Evolutionary conservation across 192 early-diverging fungal genomes (phyloP), one percentile per base, ranked within the genome.

Genomic region (Backusella mclennaniae): DNA sequence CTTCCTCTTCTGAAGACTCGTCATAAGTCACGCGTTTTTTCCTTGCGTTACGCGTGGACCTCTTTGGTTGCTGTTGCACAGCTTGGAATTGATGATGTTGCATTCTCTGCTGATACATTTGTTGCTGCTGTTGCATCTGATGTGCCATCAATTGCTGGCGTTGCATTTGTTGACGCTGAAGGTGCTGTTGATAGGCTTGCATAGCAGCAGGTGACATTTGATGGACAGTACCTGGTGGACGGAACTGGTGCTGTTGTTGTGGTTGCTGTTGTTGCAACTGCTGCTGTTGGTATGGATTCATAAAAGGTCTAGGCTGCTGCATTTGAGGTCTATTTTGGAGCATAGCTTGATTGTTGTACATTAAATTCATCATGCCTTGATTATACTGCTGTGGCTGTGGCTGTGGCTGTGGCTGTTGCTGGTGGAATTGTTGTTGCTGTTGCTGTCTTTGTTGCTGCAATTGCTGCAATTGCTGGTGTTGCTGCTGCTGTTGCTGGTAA

Each of bases 11-110:
- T 38, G 66, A 66, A 4, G 80, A 81, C 3, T 76, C 39, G 33
- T 77, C 80, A 21, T 82, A 76, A 35, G 77, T 69, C 5, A 42
- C 39, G 29, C 56, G 44, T 67, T 74, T 82, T 73, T 82, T 82
- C 29, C 53, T 79, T 35, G 74, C 73, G n/a, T 74, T 74, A 38
- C 80, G 42, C 15, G 63, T 35, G 21, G 79, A 49, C 67, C 74
- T 38, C 14, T 69, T 42, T 23, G 52, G 19, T 4, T 41, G 73
- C 33, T 67, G 67, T 35, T 39, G 75, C 4, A 39, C 38, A 39
- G 38, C 38, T 39, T 39, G 38, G 11, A 39, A 39, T 39, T 39
- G 38, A 39, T 39, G 38, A 39, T 39, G 38, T 3, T 76, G 75
- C 29, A 44, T 67, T 33, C 26, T 35, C 23, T 76, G 75, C 36